A percentile compares a stretch with the other conserved stretches of the same genome.
Conservation (phyloP, 2,329 filamentous ascomycete genomes). For the Tetracladium maxilliforme region DNA sequence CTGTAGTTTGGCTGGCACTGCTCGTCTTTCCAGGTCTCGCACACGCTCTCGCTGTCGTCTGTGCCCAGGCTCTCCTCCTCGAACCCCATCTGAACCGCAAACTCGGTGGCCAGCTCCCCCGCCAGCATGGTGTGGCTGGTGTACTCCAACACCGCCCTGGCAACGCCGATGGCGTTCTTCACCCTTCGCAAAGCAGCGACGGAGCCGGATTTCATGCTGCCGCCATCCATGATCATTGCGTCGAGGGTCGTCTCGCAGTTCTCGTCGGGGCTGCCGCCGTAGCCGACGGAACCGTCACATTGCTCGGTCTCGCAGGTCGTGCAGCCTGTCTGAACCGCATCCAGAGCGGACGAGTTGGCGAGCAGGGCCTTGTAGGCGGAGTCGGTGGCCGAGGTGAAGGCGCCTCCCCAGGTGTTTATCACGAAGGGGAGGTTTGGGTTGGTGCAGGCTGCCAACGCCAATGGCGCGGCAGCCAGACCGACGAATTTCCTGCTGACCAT, state of each 20-base stretch:
- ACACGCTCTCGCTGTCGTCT: no score
- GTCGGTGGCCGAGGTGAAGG: conserved; percentile 18
- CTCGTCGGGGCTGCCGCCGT: conserved; percentile 38
- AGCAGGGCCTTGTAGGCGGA: conserved; percentile 17
- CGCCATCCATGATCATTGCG: conserved; percentile 42
- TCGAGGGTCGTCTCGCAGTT: conserved; percentile 41
- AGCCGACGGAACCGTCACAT: conserved; percentile 39
- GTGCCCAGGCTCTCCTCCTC: no score
- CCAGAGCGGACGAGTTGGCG: conserved; percentile 14
- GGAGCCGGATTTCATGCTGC: conserved; percentile 34
- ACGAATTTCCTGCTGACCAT: conserved; percentile 20
- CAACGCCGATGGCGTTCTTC: conserved; percentile 31
- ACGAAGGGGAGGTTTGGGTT: conserved; percentile 1
- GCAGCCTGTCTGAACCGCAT: conserved; percentile 36
- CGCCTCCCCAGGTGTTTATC: conserved; percentile 1
- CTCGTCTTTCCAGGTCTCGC: no score
- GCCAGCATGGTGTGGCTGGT: conserved; percentile 35
- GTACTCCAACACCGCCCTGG: conserved; percentile 32
- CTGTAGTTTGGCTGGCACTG: no score
- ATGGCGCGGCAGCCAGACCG: conserved; percentile 1
- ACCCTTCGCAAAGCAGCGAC: conserved; percentile 35
- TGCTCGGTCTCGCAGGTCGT: conserved; percentile 32
- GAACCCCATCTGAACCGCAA: no score
- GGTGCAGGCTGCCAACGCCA: conserved; percentile 1
- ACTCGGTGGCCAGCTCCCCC: no score